Conservation (phyloP, 2,329 filamentous ascomycete species). For the Colletotrichum destructivum region DNA sequence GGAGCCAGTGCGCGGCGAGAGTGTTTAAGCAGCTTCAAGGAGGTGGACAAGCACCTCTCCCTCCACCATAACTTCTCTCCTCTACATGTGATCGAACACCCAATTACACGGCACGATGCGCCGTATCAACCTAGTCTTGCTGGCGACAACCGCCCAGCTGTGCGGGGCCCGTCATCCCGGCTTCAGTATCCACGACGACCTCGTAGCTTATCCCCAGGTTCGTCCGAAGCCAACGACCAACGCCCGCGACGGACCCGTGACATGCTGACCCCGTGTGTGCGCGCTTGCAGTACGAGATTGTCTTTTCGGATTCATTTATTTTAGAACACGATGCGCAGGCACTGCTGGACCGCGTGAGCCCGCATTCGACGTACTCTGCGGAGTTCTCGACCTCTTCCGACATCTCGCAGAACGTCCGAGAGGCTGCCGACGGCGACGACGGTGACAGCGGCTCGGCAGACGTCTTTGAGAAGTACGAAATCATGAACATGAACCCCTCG, state of each 20-base stretch:
- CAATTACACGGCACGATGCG: constrained; percentile 63
- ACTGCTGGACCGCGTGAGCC: constrained; percentile 64
- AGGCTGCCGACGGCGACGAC: constrained; percentile 52
- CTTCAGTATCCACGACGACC: constrained; percentile 91
- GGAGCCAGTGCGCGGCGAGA: constrained; percentile 26
- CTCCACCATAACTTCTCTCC: constrained; percentile 24
- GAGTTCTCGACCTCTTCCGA: constrained; percentile 59
- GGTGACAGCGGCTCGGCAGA: constrained; percentile 45
- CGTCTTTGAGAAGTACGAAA: constrained; percentile 73
- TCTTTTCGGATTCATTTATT: constrained; percentile 81
- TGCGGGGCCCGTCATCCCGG: constrained; percentile 64
- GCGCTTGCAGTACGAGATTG: constrained; percentile 79
- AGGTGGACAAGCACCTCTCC: constrained; percentile 7
- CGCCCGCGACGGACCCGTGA: constrained; percentile 4
- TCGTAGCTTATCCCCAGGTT: constrained; percentile 90
- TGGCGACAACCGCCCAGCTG: constrained; percentile 62
- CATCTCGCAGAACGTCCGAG: constrained; percentile 53
- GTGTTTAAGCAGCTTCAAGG: constrained; percentile 17
- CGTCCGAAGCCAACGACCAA: constrained; percentile 44
- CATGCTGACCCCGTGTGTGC: neutral
- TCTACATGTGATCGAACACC: constrained; percentile 53
- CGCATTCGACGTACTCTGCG: constrained; percentile 57
- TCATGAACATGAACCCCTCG: constrained; percentile 78
- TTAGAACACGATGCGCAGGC: constrained; percentile 78
- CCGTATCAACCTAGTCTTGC: constrained; percentile 61